Conservation (phyloP, 441 rosid genomes). For the Melastoma candidum region DNA sequence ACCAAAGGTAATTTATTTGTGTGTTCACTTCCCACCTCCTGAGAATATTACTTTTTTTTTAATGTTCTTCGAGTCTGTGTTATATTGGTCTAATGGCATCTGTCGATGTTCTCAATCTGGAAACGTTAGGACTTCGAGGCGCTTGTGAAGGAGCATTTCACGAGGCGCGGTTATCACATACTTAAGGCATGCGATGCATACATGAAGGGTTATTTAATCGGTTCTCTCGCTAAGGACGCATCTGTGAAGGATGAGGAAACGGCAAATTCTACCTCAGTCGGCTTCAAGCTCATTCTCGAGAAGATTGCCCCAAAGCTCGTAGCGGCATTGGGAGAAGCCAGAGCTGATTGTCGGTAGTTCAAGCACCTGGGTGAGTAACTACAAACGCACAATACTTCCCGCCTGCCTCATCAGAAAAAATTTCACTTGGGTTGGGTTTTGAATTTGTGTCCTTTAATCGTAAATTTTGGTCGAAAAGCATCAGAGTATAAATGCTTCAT, state of each 20-base stretch:
- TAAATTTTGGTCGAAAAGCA: too few species aligned
- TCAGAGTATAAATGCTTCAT: too few species aligned
- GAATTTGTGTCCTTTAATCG: conserved; percentile 10
- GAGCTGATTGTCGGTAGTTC: conserved; percentile 68
- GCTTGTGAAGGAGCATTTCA: conserved; percentile 70
- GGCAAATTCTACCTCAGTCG: conserved; percentile 71
- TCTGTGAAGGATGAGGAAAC: conserved; percentile 28
- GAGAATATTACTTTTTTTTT: background rate
- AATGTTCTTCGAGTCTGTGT: too few species aligned
- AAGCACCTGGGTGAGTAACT: conserved; percentile 47
- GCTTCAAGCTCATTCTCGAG: conserved; percentile 88
- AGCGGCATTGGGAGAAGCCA: conserved; percentile 45
- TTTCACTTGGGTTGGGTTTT: conserved; percentile 17
- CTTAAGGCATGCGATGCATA: conserved; percentile 90
- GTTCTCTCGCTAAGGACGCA: conserved; percentile 68
- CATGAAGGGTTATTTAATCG: conserved; percentile 82
- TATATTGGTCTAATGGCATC: background rate
- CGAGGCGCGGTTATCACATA: conserved; percentile 66
- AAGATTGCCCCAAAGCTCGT: conserved; percentile 78
- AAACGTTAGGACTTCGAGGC: conserved; percentile 63
- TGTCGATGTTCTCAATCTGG: background rate
- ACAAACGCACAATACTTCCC: background rate
- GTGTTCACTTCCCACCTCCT: background rate
- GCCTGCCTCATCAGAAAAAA: conserved; percentile 6
- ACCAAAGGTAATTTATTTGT: conserved; percentile 53